phyloP scores from a whole-genome alignment of 257 asterid genomes.

The Lycium barbarum region DNA sequence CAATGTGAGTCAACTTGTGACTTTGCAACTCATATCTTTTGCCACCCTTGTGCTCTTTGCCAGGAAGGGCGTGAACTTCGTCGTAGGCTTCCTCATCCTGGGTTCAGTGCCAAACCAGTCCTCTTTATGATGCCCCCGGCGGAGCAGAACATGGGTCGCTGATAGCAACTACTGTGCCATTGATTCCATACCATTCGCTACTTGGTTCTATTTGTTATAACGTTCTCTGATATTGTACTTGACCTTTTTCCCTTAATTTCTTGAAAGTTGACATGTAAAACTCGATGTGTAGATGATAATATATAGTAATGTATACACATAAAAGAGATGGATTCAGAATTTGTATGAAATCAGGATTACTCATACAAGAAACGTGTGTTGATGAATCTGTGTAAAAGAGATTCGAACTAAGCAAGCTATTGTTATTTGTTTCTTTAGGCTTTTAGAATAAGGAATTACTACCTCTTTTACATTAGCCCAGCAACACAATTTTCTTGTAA shows the following conservation, averaged over 20 bases:
- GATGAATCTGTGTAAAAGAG: slow-evolving; percentile 22
- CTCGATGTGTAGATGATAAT: background rate
- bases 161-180: slow-evolving; percentile 29
- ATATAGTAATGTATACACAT: slow-evolving; percentile 1
- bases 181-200: background rate
- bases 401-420: background rate
- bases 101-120: slow-evolving; percentile 61
- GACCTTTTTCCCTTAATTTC: background rate
- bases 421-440: background rate
- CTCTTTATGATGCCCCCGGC: slow-evolving; percentile 78
- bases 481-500: background rate
- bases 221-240: background rate
- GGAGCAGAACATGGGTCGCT: slow-evolving; percentile 84
- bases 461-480: background rate
- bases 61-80: slow-evolving; percentile 98
- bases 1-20: slow-evolving; percentile 90
- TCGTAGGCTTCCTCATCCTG: slow-evolving; percentile 93
- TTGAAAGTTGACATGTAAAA: slow-evolving; percentile 22
- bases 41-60: slow-evolving; percentile 95
- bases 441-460: background rate
- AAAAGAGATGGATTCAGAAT: slow-evolving; percentile 10
- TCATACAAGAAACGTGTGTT: background rate
- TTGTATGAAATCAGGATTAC: slow-evolving; percentile 7
- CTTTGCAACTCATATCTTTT: slow-evolving; percentile 78
- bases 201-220: background rate